Percentiles rank a stretch among this genome's conserved stretches.
phyloP scores from a whole-genome alignment of 202 grass and related monocot genomes.

The Thinopyrum obtusiflorum region DNA sequence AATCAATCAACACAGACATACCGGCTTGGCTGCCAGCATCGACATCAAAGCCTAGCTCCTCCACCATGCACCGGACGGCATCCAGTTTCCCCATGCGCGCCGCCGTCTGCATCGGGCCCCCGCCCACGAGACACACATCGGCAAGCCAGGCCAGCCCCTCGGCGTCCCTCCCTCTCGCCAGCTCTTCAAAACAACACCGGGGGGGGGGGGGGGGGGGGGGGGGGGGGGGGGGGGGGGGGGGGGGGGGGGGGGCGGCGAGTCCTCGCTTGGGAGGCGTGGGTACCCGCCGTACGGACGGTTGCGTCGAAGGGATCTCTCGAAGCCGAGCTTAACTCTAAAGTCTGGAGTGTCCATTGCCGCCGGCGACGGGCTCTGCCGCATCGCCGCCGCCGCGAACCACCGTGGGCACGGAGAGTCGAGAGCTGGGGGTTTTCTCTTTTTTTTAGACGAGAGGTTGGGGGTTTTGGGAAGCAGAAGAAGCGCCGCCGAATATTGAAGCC shows the following conservation, averaged over 20 bases:
- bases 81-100: constrained; percentile 21
- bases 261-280: background rate
- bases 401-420: background rate
- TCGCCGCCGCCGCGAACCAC: background rate
- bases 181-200: background rate
- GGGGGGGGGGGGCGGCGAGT: too few relatives aligned
- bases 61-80: constrained; percentile 17
- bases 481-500: too few relatives aligned
- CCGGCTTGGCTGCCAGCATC: background rate
- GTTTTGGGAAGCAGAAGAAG: too few relatives aligned
- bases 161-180: constrained; percentile 29
- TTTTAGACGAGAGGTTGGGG: too few relatives aligned
- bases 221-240: too few relatives aligned
- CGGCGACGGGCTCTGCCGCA: background rate
- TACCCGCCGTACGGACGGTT: constrained; percentile 9
- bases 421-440: background rate
- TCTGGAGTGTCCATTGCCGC: constrained; percentile 1
- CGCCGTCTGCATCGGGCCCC: constrained; percentile 15
- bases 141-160: constrained; percentile 11
- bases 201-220: too few relatives aligned
- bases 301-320: background rate
- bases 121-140: background rate
- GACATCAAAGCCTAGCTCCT: constrained; percentile 32
- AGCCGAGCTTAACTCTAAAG: background rate
- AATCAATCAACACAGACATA: background rate